These are phyloP conservation scores for Lunasporangiospora selenospora DNA, from an alignment of 192 early-diverging fungal genomes.

Conservation along the genomic window DNA sequence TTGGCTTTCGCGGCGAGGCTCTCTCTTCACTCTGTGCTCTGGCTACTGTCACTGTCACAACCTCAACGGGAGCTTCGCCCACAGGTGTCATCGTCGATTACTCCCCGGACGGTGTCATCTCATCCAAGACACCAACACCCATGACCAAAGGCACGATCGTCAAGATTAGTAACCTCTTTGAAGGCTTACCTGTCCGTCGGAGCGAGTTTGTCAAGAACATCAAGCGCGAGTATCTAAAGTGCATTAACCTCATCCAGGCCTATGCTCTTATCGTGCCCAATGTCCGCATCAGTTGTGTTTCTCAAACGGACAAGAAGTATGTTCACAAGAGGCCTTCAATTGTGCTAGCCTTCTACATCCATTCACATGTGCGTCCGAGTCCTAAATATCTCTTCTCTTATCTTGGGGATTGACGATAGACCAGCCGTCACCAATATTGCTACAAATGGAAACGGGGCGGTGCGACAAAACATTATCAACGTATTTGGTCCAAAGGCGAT, in stretches of 20 bases:
- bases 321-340: no score
- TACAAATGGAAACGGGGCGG: conserved; percentile 64
- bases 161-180: conserved; percentile 77
- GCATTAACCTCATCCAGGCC: conserved; percentile 79
- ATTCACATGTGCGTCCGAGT: no score
- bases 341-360: no score
- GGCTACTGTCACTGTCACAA: conserved; percentile 69
- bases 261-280: conserved; percentile 79
- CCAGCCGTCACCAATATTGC: conserved; percentile 53
- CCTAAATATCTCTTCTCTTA: no score
- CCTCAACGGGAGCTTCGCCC: conserved; percentile 65
- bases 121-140: conserved; percentile 24
- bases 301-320: conserved; percentile 68
- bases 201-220: conserved; percentile 87
- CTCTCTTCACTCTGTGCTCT: conserved; percentile 88
- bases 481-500: conserved; percentile 75
- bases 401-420: no score
- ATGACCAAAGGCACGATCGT: conserved; percentile 81
- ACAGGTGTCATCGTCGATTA: conserved; percentile 75
- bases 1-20: conserved; percentile 96
- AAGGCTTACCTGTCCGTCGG: conserved; percentile 83
- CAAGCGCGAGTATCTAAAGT: conserved; percentile 79
- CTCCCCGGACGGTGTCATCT: conserved; percentile 60
- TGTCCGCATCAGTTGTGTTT: conserved; percentile 70
- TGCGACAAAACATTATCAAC: conserved; percentile 75